A percentile compares a stretch with the other conserved stretches of the same genome.
phyloP scores from a whole-genome alignment of 1,284 basidiomycete genomes.

The Tilletia indica region DNA sequence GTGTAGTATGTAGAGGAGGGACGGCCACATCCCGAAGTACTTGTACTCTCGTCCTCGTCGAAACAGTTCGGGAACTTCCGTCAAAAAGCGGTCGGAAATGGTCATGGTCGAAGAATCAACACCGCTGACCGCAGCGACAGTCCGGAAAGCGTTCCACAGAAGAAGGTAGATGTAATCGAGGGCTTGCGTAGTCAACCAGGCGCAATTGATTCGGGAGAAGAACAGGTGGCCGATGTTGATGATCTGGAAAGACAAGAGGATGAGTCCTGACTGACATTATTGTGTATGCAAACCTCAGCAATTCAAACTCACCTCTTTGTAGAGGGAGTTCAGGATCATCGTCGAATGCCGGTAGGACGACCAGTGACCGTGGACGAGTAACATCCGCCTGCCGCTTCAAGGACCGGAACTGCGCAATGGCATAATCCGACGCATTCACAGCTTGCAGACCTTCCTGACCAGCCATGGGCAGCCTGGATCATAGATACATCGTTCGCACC shows the following conservation, averaged over 20 bases:
- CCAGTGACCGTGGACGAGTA: conserved; percentile 97
- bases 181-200: conserved; percentile 77
- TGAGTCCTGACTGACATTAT: no score
- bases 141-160: conserved; percentile 99
- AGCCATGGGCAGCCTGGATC: conserved; percentile 71
- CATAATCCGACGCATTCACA: conserved; percentile 90
- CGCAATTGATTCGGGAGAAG: conserved; percentile 98
- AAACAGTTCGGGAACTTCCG: conserved; percentile 91
- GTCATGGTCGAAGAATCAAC: conserved; percentile 93
- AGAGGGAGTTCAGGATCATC: conserved; percentile 68
- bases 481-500: conserved; percentile 66
- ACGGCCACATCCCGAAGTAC: conserved; percentile 79
- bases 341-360: conserved; percentile 93
- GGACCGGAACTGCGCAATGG: conserved; percentile 97
- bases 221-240: conserved; percentile 90
- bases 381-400: conserved; percentile 73
- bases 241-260: conserved; percentile 64
- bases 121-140: conserved; percentile 87
- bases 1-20: conserved; percentile 82
- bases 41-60: conserved; percentile 73
- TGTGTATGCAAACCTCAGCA: conserved; percentile 34
- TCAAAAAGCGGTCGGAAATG: conserved; percentile 74
- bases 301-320: conserved; percentile 18
- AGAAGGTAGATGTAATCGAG: conserved; percentile 85
- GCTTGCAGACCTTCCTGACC: conserved; percentile 98